Percentiles rank a stretch among this genome's conserved stretches.
These are phyloP conservation scores for Apiotrichum sp. DNA, from an alignment of 1,284 basidiomycete genomes.

Conservation along the genomic window DNA sequence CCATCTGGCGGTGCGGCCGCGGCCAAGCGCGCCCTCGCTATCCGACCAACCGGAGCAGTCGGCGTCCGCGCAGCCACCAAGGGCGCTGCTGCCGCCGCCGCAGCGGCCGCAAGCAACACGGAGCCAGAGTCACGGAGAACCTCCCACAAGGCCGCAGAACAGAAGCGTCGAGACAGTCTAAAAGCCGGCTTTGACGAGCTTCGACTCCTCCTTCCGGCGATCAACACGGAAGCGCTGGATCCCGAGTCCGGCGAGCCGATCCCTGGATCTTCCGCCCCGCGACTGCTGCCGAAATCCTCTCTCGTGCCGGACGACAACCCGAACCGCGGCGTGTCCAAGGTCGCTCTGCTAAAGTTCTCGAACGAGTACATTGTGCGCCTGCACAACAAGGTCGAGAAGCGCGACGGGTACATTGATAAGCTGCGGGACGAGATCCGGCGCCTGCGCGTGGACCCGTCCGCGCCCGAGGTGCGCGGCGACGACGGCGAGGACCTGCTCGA, in stretches of 20 bases:
- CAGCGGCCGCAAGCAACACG: constrained; percentile 18
- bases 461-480: constrained; percentile 25
- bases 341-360: constrained; percentile 81
- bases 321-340: constrained; percentile 90
- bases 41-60: constrained; percentile 28
- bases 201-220: constrained; percentile 76
- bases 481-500: constrained; percentile 37
- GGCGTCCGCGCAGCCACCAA: constrained; percentile 35
- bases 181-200: constrained; percentile 96
- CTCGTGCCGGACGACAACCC: constrained; percentile 73
- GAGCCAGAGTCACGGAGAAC: constrained; percentile 56
- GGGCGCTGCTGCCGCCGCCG: constrained; percentile 27
- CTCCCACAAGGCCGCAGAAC: constrained; percentile 95
- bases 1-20: constrained; percentile 14
- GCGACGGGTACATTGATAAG: constrained; percentile 71
- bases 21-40: constrained; percentile 35
- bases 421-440: constrained; percentile 64
- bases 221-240: constrained; percentile 60
- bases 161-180: constrained; percentile 90
- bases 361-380: constrained; percentile 79
- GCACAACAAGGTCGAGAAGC: constrained; percentile 68
- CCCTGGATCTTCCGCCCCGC: constrained; percentile 76
- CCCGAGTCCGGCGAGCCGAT: constrained; percentile 62
- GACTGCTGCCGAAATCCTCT: constrained; percentile 67
- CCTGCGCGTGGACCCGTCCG: constrained; percentile 49